phyloP scores from a whole-genome alignment of 345 rosid species.

The Sisymbrium irio region DNA sequence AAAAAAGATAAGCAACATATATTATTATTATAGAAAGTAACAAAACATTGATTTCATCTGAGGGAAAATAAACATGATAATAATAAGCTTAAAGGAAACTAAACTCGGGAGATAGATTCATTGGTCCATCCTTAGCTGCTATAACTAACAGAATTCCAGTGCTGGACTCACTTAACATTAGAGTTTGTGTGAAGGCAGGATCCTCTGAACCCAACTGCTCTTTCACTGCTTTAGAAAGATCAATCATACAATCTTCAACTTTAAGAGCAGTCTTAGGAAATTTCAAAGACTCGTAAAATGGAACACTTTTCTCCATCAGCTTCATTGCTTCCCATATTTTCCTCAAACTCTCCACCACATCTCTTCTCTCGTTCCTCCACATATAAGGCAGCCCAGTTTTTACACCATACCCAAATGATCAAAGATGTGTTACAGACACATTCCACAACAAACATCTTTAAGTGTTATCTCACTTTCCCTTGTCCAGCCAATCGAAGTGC shows the following conservation, averaged over 20 bases:
- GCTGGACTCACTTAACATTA: constrained; percentile 68
- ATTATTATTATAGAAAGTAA: neutral
- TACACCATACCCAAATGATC: constrained; percentile 87
- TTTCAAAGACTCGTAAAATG: constrained; percentile 71
- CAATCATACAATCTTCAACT: constrained; percentile 67
- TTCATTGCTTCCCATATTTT: constrained; percentile 97
- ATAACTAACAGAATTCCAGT: constrained; percentile 65
- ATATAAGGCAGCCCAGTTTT: constrained; percentile 86
- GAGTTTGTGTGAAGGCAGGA: constrained; percentile 62
- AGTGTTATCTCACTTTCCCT: constrained; percentile 86
- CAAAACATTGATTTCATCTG: neutral
- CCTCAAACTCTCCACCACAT: constrained; percentile 72
- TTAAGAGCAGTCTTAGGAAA: constrained; percentile 51
- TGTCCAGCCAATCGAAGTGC: constrained; percentile 72
- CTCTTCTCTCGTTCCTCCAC: constrained; percentile 78
- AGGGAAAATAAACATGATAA: constrained; percentile 7
- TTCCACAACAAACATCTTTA: constrained; percentile 91
- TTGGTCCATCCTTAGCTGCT: constrained; percentile 6
- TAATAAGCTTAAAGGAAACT: constrained; percentile 18
- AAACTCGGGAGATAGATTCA: constrained; percentile 28
- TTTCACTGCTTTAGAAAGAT: constrained; percentile 63
- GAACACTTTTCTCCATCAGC: constrained; percentile 85
- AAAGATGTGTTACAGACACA: constrained; percentile 76
- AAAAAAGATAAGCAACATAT: constrained; percentile 3
- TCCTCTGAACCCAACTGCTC: constrained; percentile 57